Base-by-base conservation (phyloP, 176 grass and related monocot species). In the Eleusine indica region DNA sequence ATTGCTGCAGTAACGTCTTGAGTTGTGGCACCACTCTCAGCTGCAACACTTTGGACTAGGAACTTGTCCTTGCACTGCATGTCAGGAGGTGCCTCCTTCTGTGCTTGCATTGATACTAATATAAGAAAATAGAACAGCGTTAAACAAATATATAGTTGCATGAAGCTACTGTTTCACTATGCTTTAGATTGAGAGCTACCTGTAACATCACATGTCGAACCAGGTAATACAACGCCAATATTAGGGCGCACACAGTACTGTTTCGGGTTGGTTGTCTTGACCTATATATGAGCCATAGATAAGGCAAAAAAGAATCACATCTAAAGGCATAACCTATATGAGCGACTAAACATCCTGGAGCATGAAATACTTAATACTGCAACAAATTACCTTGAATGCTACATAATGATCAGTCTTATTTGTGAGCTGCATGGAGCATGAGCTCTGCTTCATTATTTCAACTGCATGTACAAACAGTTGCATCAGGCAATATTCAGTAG, bases 191-290 rank as follows among this genome's bases (percentile, higher is more conserved):
- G 73, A 7, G 73, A 78, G 57, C 67, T 89, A 96, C 96, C 96
- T 87, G 93, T 96, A 72, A 99, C 89, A 90, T 96, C 91, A 87
- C 91, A 94, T 18, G 81, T 89, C 6, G 91, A 94, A 6, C 89
- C 86, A 51, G 96, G 96, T 68, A 90, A 76, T 75, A 99, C 91
- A 30, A 99, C 85, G 0, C 96, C 96, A 0, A 92, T 93, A 78
- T 99, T 99, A 42, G 96, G 96, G 63, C 96, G 91, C 66, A 99
- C 96, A 68, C 93, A 96, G 70, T 99, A 99, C 77, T 99, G 91
- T 85, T 94, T 99, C 10, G 96, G 96, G 78, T 99, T 99, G 63
- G 96, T 99, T 87, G 96, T 99, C 89, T 99, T 99, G 74, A 99
- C 96, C 96, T 47, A 47, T 47, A 35, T 94, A 63, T 1, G 13